Percentiles rank a stretch among this genome's conserved stretches.
phyloP scores from a whole-genome alignment of 129 eudicot genomes.

The Dittrichia graveolens region DNA sequence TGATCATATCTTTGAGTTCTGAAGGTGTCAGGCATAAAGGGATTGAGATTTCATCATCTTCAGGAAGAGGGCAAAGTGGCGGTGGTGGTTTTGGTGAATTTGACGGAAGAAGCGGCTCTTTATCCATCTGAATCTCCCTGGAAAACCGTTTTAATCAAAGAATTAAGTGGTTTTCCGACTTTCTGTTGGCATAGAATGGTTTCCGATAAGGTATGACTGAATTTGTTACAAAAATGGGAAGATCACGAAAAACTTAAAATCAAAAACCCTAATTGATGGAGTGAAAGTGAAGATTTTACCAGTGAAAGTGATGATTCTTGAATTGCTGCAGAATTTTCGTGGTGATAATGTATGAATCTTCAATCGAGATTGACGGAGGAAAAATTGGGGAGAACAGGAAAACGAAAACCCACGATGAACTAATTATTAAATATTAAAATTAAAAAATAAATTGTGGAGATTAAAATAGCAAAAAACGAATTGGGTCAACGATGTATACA shows the following conservation, averaged over 20 bases:
- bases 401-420: neutral
- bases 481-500: too few relatives aligned
- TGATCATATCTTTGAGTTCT: constrained; percentile 69
- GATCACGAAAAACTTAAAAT: neutral
- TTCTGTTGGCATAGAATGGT: constrained; percentile 9
- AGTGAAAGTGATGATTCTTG: constrained; percentile 11
- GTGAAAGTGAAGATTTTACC: neutral
- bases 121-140: constrained; percentile 49
- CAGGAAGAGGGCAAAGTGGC: constrained; percentile 56
- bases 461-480: too few relatives aligned
- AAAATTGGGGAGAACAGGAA: neutral
- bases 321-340: neutral
- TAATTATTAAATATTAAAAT: too few relatives aligned
- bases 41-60: constrained; percentile 61
- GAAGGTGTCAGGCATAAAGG: constrained; percentile 67
- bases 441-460: too few relatives aligned
- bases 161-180: neutral
- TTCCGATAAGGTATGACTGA: neutral
- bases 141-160: constrained; percentile 13
- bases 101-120: constrained; percentile 66
- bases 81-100: constrained; percentile 47
- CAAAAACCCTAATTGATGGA: neutral
- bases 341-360: neutral
- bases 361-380: constrained; percentile 22
- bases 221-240: too few relatives aligned